phyloP scores from a whole-genome alignment of 2,329 filamentous ascomycete genomes.

The Nothopassalora personata region DNA sequence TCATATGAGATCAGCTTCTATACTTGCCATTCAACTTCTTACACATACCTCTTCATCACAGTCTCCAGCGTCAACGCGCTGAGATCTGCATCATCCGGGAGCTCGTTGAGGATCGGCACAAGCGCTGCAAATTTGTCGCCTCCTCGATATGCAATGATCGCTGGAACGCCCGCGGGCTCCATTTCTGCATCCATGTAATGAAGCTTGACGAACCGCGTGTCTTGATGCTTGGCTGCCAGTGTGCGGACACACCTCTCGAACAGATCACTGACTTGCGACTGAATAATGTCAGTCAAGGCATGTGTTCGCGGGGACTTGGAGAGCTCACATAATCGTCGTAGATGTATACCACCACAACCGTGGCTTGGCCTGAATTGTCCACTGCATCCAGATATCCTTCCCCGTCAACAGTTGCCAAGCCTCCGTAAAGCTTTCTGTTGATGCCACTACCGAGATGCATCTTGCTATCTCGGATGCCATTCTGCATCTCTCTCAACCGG shows the following conservation, averaged over 20 bases:
- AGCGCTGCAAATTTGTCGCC: conserved; percentile 88
- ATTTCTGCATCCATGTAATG: conserved; percentile 92
- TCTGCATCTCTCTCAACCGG: conserved; percentile 67
- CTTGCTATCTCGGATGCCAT: conserved; percentile 62
- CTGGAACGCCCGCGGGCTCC: conserved; percentile 80
- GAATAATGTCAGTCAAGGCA: conserved; percentile 13
- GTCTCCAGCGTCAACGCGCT: conserved; percentile 53
- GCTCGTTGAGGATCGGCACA: conserved; percentile 79
- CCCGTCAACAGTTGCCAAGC: conserved; percentile 78
- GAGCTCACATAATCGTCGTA: conserved; percentile 74
- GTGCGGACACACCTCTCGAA: conserved; percentile 74
- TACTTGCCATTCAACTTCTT: not conserved
- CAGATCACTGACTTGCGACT: conserved; percentile 74
- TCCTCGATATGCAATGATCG: conserved; percentile 80
- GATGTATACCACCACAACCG: conserved; percentile 86
- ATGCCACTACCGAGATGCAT: conserved; percentile 24
- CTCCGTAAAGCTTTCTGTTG: conserved; percentile 68
- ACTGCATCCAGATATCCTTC: conserved; percentile 92
- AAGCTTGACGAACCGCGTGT: conserved; percentile 82
- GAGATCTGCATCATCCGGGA: conserved; percentile 57
- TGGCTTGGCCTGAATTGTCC: conserved; percentile 77
- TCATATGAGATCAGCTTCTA: not conserved
- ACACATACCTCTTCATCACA: conserved; percentile 49
- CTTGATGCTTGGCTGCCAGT: conserved; percentile 64
- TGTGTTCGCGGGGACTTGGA: too few relatives aligned